Evolutionary conservation across 305 asterid genomes (phyloP), one percentile per base, ranked within the genome.

Genomic region (Solanum hybrid): DNA sequence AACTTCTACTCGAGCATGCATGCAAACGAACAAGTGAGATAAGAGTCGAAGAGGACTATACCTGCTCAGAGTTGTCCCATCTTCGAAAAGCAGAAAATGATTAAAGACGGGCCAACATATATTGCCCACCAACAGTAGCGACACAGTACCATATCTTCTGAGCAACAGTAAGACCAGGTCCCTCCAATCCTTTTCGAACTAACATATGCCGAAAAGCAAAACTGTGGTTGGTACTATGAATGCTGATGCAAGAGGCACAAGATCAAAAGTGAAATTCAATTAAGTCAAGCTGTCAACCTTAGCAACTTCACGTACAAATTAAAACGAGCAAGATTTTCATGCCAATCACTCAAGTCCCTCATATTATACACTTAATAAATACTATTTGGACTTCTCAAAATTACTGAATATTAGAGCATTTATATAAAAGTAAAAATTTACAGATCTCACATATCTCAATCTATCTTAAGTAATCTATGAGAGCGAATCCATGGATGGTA

Each of bases 11-110:
- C 17, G n/a, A 46, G 60, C 73, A 51, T 3, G 29, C 73, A 84
- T 29, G 73, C 22, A 27, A 29, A 31, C 6, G 12, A 84, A 84
- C 40, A 82, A 82, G 73, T 46, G 73, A 5, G 27, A 29, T 27
- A 17, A 46, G 40, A 46, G 87, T 17, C 20, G 29, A 84, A 84
- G 73, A 51, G 73, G 84, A 79, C 56, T 66, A 32, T 91, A 96
- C 98, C 98, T 95, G 98, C 89, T 95, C 99, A 46, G 98, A 95
- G 92, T 95, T 97, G 34, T 96, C 99, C 99, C 98, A 97, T 93
- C 99, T 96, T 12, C 98, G 98, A 88, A 96, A 97, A 89, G 99
- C 97, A 87, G 99, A 97, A 94, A 97, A 95, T 5, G 99, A 97
- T 88, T 96, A 98, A 87, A 97, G 94, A 78, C 96, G 94, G 71